phyloP scores from a whole-genome alignment of 257 asterid genomes.

The Salvia hispanica region DNA sequence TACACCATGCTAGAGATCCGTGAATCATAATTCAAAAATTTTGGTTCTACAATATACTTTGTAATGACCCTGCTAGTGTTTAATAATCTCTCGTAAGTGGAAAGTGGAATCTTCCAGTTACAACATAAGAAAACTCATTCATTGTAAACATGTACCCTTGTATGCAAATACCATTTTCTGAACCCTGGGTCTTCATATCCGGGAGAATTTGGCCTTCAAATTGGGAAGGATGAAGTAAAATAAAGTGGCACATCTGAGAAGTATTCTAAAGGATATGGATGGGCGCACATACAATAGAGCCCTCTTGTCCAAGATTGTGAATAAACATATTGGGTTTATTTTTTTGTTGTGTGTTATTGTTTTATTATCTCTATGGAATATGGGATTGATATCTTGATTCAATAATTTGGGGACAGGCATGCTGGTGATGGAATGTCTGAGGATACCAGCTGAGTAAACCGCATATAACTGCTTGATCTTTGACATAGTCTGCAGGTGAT shows the following conservation, averaged over 20 bases:
- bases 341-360: background rate
- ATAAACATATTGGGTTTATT: background rate
- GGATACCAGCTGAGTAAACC: constrained; percentile 57
- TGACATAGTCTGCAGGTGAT: constrained; percentile 31
- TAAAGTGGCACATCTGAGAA: background rate
- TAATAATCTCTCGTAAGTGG: background rate
- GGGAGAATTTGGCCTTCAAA: background rate
- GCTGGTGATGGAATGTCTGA: constrained; percentile 68
- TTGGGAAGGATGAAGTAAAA: no score
- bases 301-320: background rate
- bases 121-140: background rate
- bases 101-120: background rate
- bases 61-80: background rate
- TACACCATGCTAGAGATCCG: constrained; percentile 5
- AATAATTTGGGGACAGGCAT: constrained; percentile 53
- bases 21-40: background rate
- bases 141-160: background rate
- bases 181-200: background rate
- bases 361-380: background rate
- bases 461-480: constrained; percentile 35
- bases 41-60: background rate
- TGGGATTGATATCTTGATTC: constrained; percentile 2
- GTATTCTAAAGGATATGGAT: constrained; percentile 6
- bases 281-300: background rate
- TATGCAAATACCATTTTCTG: no score